These are phyloP conservation scores for Diaporthe aspalathi DNA, from an alignment of 2,329 filamentous ascomycete genomes.

Conservation along the genomic window DNA sequence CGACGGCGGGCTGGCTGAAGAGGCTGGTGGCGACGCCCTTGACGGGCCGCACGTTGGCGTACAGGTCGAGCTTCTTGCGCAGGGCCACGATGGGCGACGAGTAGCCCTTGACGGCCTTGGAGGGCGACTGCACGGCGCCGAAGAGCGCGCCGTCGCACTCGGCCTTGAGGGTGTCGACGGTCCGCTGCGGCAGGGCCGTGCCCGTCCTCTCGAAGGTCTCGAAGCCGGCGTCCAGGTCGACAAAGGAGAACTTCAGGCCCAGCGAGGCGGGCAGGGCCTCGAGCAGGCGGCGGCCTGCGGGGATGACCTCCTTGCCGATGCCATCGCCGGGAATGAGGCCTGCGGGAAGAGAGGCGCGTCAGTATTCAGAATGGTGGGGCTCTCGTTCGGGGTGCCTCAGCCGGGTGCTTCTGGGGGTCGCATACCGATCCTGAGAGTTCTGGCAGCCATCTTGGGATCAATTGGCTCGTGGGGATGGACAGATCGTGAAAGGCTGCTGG, in stretches of 20 bases:
- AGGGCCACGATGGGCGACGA: conserved; percentile 96
- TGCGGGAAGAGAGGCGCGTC: conserved; percentile 50
- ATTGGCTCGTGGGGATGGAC: conserved; percentile 30
- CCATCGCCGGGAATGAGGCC: conserved; percentile 98
- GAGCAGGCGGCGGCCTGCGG: conserved; percentile 88
- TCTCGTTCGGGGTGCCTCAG: neutral
- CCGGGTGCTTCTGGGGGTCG: neutral
- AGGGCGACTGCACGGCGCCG: conserved; percentile 93
- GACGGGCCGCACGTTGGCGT: conserved; percentile 96
- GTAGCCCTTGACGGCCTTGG: conserved; percentile 91
- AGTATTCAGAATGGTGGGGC: neutral
- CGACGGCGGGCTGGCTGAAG: conserved; percentile 70
- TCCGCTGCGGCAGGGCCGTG: conserved; percentile 87
- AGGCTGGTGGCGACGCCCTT: conserved; percentile 78
- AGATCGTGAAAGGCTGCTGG: neutral
- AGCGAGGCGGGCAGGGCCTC: conserved; percentile 94
- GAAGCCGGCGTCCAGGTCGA: conserved; percentile 92
- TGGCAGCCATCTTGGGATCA: conserved; percentile 65
- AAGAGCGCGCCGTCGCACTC: conserved; percentile 98
- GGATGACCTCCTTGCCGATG: conserved; percentile 98
- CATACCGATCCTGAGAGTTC: conserved; percentile 75
- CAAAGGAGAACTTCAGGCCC: conserved; percentile 92
- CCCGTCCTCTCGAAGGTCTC: conserved; percentile 93
- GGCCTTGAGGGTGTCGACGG: conserved; percentile 85
- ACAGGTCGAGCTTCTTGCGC: conserved; percentile 93